Conservation (phyloP, 768 basidiomycete species). For the Clathrus columnatus region DNA sequence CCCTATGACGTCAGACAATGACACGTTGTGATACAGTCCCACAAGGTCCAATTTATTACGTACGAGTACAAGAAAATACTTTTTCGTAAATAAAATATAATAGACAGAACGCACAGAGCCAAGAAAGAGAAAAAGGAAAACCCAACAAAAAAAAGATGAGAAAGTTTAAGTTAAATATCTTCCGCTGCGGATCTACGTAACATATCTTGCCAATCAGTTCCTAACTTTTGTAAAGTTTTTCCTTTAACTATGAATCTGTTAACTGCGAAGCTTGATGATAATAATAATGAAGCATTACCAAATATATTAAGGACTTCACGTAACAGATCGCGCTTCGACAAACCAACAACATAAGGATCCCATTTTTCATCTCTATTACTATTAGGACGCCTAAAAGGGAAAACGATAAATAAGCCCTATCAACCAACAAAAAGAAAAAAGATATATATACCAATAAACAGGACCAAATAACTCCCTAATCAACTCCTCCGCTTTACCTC, state of each 20-base stretch:
- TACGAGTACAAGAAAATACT: no score
- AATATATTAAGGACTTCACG: conserved; percentile 73
- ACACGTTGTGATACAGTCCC: no score
- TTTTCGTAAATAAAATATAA: no score
- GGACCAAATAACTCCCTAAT: conserved; percentile 87
- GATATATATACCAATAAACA: conserved; percentile 73
- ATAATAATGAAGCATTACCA: conserved; percentile 39
- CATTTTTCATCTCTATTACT: conserved; percentile 52
- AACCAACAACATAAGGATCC: conserved; percentile 59
- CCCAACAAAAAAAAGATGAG: background rate
- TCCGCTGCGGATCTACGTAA: conserved; percentile 25
- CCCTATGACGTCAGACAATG: no score
- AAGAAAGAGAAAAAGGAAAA: no score
- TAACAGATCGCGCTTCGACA: conserved; percentile 74
- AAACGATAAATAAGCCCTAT: background rate
- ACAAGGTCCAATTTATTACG: no score
- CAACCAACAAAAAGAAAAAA: background rate
- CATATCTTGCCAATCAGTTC: conserved; percentile 74
- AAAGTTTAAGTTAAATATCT: background rate
- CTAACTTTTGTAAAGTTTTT: conserved; percentile 66
- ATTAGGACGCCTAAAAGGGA: conserved; percentile 50
- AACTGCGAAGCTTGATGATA: conserved; percentile 1
- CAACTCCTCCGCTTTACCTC: conserved; percentile 83
- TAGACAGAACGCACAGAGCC: no score
- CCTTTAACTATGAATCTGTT: conserved; percentile 45